phyloP scores from a whole-genome alignment of 1,284 basidiomycete species.

The Cronartium quercuum region DNA sequence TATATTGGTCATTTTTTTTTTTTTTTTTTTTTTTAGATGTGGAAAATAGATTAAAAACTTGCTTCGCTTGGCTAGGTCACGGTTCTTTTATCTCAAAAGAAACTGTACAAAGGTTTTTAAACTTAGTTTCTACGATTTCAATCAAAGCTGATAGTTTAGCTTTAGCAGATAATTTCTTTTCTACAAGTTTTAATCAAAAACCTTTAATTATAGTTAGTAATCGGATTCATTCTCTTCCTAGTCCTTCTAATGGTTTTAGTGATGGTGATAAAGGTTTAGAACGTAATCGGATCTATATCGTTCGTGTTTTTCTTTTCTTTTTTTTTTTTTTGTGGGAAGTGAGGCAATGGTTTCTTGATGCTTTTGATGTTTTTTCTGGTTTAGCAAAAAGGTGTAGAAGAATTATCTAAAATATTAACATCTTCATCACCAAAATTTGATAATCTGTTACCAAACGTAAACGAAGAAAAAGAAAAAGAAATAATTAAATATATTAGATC shows the following conservation, averaged over 20 bases:
- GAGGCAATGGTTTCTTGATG: neutral
- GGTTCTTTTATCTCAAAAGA: constrained; percentile 44
- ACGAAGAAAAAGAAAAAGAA: neutral
- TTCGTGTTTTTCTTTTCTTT: constrained; percentile 4
- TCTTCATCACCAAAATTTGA: no score
- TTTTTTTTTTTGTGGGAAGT: neutral
- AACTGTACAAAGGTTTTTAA: constrained; percentile 42
- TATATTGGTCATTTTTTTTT: neutral
- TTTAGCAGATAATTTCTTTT: constrained; percentile 46
- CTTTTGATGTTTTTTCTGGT: neutral
- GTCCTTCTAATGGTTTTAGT: constrained; percentile 22
- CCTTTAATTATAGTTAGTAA: constrained; percentile 41
- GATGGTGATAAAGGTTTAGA: constrained; percentile 30
- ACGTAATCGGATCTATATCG: constrained; percentile 27
- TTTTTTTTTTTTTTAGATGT: neutral
- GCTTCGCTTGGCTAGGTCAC: constrained; percentile 47
- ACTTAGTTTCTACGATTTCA: constrained; percentile 10
- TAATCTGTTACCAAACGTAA: neutral
- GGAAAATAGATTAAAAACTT: constrained; percentile 41
- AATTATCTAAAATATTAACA: constrained; percentile 17
- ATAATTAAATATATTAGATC: constrained; percentile 39
- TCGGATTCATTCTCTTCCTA: constrained; percentile 4
- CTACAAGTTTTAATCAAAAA: constrained; percentile 44
- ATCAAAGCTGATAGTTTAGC: constrained; percentile 20
- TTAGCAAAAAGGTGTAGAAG: constrained; percentile 37